Base-by-base conservation (phyloP, 2,329 filamentous ascomycete species). In the Westerdykella aurantiaca region DNA sequence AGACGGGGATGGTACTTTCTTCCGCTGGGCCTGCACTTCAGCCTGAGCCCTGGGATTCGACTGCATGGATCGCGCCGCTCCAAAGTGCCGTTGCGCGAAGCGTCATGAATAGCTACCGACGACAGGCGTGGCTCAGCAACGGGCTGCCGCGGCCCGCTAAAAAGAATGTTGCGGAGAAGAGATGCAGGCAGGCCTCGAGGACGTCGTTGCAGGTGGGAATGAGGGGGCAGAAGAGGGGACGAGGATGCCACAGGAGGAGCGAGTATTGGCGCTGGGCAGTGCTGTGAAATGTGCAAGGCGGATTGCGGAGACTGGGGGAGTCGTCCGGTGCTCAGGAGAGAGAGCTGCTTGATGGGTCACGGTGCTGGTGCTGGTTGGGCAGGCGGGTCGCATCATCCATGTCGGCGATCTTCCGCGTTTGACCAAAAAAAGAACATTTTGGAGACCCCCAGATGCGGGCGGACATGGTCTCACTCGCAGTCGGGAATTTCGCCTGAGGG, bases 11-110 rank as follows among this genome's bases (percentile, higher is more conserved):
- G 57, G 37, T 52, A 79, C 76, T 75, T 79, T 80, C 69, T 75
- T 75, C 69, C 78, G 76, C 61, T 77, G 75, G 61, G 73, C 75
- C 64, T 80, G 76, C 60, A 75, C 67, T 69, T 79, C 77, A 67
- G 75, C 74, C 70, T 76, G 75, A 58, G 73, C 66, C 61, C 61
- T 70, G 49, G 63, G 59, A 58, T 67, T 66, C 64, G 69, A 70
- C 70, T 72, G 71, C 63, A 67, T 67, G 60, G 57, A 56, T 63
- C 56, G 62, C 60, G 61, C 57, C 60, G 57, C 60, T 59, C 53
- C 56, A 47, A 54, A 43, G 52, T 46, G 56, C 49, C 49, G 55
- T 51, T 55, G 46, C 55, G 46, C 50, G 51, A 56, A 55, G 58
- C 64, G 63, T 64, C 64, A 67, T 67, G 57, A 64, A 65, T 48